Conservation (phyloP, 257 asterid species). For the Gynochthodes officinalis region DNA sequence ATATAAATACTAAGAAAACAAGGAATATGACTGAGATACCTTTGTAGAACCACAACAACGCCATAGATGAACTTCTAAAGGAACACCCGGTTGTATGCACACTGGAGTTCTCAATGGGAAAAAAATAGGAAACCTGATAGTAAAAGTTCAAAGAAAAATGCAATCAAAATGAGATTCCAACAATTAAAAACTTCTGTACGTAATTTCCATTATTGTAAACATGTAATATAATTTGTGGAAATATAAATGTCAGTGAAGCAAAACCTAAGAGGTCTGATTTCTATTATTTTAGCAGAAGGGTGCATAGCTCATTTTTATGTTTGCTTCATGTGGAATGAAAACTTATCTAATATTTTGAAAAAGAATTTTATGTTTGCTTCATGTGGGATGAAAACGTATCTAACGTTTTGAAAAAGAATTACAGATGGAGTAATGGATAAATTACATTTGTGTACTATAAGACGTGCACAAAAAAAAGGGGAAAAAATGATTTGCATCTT, state of each 20-base stretch:
- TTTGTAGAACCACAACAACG: slow-evolving; percentile 89
- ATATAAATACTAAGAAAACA: background rate
- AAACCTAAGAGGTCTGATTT: background rate
- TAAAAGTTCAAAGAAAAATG: slow-evolving; percentile 12
- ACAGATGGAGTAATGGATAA: too few relatives aligned
- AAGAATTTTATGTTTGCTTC: background rate
- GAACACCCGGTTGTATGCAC: slow-evolving; percentile 49
- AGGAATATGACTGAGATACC: slow-evolving; percentile 36
- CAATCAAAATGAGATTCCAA: slow-evolving; percentile 6
- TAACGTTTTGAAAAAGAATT: background rate
- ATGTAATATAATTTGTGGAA: background rate
- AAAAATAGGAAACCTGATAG: slow-evolving; percentile 86
- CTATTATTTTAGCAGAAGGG: too few relatives aligned
- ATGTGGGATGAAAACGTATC: background rate
- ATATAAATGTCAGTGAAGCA: background rate
- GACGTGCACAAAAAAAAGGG: too few relatives aligned
- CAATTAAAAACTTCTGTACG: background rate
- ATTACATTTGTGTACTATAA: too few relatives aligned
- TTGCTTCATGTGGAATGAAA: background rate
- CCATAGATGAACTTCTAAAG: slow-evolving; percentile 84
- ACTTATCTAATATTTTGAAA: background rate
- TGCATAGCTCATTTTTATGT: too few relatives aligned
- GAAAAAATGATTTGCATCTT: too few relatives aligned
- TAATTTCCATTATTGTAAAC: background rate
- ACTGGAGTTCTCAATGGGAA: slow-evolving; percentile 87